Conservation (phyloP, 2,329 filamentous ascomycete species). For the Pseudocercospora macadamiae region DNA sequence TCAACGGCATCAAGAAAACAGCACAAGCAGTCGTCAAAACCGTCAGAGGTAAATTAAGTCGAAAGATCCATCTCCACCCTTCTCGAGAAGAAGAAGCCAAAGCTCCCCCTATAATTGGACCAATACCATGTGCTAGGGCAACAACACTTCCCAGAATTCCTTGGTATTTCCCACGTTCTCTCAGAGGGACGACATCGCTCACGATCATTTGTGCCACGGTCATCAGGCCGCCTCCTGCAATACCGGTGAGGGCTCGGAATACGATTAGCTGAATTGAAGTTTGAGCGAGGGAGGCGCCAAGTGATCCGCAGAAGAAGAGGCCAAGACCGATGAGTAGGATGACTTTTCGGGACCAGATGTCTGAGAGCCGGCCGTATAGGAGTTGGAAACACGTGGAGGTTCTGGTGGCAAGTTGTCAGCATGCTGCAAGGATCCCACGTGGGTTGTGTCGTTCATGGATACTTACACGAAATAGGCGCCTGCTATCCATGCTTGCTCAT, state of each 20-base stretch:
- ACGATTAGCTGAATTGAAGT: conserved; percentile 49
- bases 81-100: conserved; percentile 28
- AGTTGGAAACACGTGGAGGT: conserved; percentile 51
- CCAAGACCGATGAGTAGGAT: conserved; percentile 63
- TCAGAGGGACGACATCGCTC: conserved; percentile 33
- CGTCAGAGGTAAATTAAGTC: conserved; percentile 55
- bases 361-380: conserved; percentile 66
- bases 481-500: conserved; percentile 59
- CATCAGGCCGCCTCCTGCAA: conserved; percentile 49
- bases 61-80: conserved; percentile 31
- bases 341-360: conserved; percentile 69
- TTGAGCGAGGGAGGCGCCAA: conserved; percentile 26
- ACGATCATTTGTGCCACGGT: conserved; percentile 37
- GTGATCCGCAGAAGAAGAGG: conserved; percentile 56
- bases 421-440: not conserved
- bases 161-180: conserved; percentile 33
- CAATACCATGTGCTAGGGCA: conserved; percentile 45
- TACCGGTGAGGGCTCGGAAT: conserved; percentile 60
- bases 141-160: conserved; percentile 31
- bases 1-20: conserved; percentile 61
- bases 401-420: conserved; percentile 12
- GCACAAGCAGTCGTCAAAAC: conserved; percentile 52
- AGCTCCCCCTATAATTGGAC: conserved; percentile 50
- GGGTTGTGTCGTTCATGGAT: not conserved
- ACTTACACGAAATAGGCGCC: conserved; percentile 56